Evolutionary conservation across 441 rosid genomes (phyloP).

Genomic region (Flueggea neowawraea): DNA sequence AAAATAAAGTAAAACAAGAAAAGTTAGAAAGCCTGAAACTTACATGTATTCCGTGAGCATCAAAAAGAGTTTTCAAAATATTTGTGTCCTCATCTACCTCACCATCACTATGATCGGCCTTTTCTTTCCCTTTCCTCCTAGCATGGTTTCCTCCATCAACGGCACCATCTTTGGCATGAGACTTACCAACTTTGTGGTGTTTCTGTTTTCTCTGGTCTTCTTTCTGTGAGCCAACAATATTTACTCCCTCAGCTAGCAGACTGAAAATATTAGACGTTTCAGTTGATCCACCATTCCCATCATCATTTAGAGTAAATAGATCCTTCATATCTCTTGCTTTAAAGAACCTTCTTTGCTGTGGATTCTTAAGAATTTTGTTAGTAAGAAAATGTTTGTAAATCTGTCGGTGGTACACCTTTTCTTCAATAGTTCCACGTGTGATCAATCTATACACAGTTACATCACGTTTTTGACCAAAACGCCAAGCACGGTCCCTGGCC

Average conservation of each 20-base stretch:
- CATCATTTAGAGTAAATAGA: slow-evolving; percentile 75
- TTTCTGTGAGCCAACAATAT: slow-evolving; percentile 52
- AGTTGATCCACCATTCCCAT: slow-evolving; percentile 59
- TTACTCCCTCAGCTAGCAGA: slow-evolving; percentile 71
- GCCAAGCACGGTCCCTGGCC: slow-evolving; percentile 99
- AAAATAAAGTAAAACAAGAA: background rate
- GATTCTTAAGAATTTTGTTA: slow-evolving; percentile 91
- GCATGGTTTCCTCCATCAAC: slow-evolving; percentile 26
- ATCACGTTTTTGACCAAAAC: slow-evolving; percentile 92
- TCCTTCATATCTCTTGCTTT: slow-evolving; percentile 98
- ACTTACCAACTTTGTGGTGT: slow-evolving; percentile 18
- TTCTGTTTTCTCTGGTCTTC: slow-evolving; percentile 26
- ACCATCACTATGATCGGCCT: slow-evolving; percentile 32
- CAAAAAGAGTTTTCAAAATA: slow-evolving; percentile 77
- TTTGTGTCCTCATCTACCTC: slow-evolving; percentile 69
- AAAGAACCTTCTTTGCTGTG: slow-evolving; percentile 92
- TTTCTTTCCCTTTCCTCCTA: slow-evolving; percentile 45
- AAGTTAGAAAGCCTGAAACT: slow-evolving; percentile 21
- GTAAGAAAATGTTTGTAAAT: slow-evolving; percentile 97
- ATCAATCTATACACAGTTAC: slow-evolving; percentile 90
- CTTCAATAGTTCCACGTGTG: slow-evolving; percentile 94
- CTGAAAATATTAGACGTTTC: slow-evolving; percentile 90
- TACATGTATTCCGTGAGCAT: slow-evolving; percentile 90
- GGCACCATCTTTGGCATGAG: slow-evolving; percentile 24
- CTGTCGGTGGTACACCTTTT: slow-evolving; percentile 96